These are phyloP conservation scores for Elongisporangium undulatum DNA, from an alignment of 352 stramenopile genomes.

Conservation along the genomic window DNA sequence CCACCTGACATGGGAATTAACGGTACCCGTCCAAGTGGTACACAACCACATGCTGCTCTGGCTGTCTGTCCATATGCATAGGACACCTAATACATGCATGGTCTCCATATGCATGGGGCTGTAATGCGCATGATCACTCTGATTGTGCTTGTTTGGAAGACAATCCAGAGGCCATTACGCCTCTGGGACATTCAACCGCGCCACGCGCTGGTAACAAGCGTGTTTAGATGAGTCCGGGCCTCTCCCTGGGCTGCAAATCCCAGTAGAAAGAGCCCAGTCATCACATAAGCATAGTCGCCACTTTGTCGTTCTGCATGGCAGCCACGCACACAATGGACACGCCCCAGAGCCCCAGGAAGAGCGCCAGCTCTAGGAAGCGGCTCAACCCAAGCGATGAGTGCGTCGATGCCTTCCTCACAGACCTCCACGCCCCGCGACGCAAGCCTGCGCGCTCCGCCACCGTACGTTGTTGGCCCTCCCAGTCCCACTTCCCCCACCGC, in stretches of 20 bases:
- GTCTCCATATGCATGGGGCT: neutral
- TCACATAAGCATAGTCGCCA: neutral
- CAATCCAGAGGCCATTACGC: neutral
- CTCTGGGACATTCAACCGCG: neutral
- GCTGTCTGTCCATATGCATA: neutral
- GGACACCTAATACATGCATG: neutral
- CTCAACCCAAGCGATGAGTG: conserved; percentile 6
- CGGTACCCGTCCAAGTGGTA: neutral
- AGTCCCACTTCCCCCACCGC: neutral
- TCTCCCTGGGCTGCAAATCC: neutral
- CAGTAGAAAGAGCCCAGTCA: neutral
- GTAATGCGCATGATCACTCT: neutral
- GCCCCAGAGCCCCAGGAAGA: neutral
- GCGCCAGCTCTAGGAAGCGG: neutral
- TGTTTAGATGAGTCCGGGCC: neutral
- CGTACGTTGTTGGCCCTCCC: conserved; percentile 9
- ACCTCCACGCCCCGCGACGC: conserved; percentile 18
- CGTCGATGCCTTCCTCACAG: conserved; percentile 30
- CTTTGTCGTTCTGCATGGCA: too few relatives aligned
- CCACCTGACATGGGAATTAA: neutral
- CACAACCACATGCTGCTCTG: neutral
- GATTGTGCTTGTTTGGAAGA: neutral
- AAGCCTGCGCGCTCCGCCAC: conserved; percentile 29
- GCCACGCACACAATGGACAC: neutral
- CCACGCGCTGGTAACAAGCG: neutral